Evolutionary conservation across 805 yeast genomes (phyloP), one percentile per base, ranked within the genome.

Genomic region (Sugiyamaella valdiviana): DNA sequence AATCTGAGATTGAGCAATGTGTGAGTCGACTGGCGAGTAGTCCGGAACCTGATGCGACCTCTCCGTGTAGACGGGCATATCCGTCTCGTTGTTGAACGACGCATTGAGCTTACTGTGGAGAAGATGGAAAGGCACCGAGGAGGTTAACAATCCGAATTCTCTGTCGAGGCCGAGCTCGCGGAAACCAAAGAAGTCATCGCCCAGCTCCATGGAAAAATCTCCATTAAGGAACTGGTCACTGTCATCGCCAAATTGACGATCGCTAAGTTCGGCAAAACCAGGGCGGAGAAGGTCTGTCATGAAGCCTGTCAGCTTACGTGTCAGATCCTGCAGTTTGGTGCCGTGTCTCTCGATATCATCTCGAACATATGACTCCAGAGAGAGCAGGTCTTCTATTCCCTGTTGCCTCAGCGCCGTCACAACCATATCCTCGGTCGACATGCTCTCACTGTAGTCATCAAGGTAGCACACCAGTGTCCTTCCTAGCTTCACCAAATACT

Each of bases 111-210:
- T 74, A 6, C 95, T 80, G 57, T 88, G 96, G 35, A 93, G 70
- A 49, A 93, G 70, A 65, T 91, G 95, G 39, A 95, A 72, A 1
- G 99, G 99, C 22, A 93, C 88, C 0, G 95, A 79, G 2, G 90
- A 77, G 23, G 90, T 83, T 44, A 89, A 67, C 62, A 91, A 71
- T 9, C 91, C 90, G 63, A 88, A 84, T 64, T 93, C 99, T 59
- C 83, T 86, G 60, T 91, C 98, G 46, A 93, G 70, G 0, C 99
- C 99, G 42, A 93, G 72, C 56, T 91, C 98, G 62, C 78, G 85
- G 72, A 93, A 95, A 0, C 99, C 99, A 69, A 95, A 95, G 75
- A 90, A 93, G 68, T 93, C 99, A 59, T 91, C 99, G 5, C 98
- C 99, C 36, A 93, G 70, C 52, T 90, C 96, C 58, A 79, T 83